Percentiles rank a stretch among this genome's conserved stretches.
These are phyloP conservation scores for Moelleriella libera DNA, from an alignment of 2,329 filamentous ascomycete genomes.

Conservation along the genomic window DNA sequence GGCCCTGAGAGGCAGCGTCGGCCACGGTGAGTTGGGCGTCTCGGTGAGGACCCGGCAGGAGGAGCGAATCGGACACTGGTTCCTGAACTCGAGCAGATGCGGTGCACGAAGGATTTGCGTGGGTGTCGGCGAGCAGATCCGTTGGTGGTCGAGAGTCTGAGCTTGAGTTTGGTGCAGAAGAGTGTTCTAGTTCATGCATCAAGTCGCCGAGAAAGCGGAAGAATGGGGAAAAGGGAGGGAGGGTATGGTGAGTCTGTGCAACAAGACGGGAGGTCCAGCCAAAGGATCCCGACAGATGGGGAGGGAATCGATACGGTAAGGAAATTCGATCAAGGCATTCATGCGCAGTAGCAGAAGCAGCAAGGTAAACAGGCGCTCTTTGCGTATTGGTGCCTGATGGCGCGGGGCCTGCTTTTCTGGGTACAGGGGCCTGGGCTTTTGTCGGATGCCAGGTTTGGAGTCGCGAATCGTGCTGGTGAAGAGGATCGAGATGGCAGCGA, in stretches of 20 bases:
- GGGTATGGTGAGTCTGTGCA: background rate
- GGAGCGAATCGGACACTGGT: background rate
- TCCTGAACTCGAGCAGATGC: background rate
- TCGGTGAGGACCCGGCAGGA: background rate
- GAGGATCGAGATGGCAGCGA: slow-evolving; percentile 13
- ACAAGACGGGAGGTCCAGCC: background rate
- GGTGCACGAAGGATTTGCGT: slow-evolving; percentile 3
- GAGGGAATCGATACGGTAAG: background rate
- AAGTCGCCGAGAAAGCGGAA: slow-evolving; percentile 10
- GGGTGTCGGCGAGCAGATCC: slow-evolving; percentile 2
- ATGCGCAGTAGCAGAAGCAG: background rate
- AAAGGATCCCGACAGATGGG: background rate
- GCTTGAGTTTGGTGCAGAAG: background rate
- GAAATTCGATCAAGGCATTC: background rate
- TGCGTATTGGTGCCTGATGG: slow-evolving; percentile 1
- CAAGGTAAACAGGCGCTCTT: background rate
- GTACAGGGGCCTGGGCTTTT: slow-evolving; percentile 6
- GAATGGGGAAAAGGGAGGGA: background rate
- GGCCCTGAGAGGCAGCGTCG: background rate
- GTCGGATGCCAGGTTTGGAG: background rate
- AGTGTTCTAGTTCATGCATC: slow-evolving; percentile 14
- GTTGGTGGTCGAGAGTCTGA: background rate
- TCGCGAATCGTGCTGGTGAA: slow-evolving; percentile 1
- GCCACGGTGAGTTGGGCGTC: slow-evolving; percentile 2
- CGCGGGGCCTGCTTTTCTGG: slow-evolving; percentile 3